Evolutionary conservation across 768 basidiomycete genomes (phyloP).

Genomic region (Postia placenta): DNA sequence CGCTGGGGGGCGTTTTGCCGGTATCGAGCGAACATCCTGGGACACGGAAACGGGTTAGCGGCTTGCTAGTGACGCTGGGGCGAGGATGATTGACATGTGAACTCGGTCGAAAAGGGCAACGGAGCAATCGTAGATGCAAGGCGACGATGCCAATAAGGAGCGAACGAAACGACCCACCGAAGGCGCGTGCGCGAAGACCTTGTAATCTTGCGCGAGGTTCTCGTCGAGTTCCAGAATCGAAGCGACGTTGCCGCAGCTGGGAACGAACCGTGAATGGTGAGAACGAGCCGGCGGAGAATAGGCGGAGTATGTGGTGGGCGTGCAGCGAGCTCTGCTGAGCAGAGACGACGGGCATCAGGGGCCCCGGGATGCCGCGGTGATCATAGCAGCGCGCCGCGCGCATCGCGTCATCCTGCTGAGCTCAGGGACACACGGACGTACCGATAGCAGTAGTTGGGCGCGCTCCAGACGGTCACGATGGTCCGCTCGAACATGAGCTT

Average conservation of each 20-base stretch:
- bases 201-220: conserved; percentile 89
- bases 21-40: conserved; percentile 77
- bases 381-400: not conserved
- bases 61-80: not conserved
- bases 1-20: conserved; percentile 78
- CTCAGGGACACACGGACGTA: conserved; percentile 31
- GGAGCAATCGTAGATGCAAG: not conserved
- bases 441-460: conserved; percentile 98
- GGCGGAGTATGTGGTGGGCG: not conserved
- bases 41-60: not conserved
- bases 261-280: not conserved
- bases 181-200: conserved; percentile 89
- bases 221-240: conserved; percentile 94
- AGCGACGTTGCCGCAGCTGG: conserved; percentile 92
- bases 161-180: conserved; percentile 46
- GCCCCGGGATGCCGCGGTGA: not conserved
- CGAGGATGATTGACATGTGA: not conserved
- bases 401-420: not conserved
- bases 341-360: not conserved
- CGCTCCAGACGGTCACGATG: conserved; percentile 98
- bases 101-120: not conserved
- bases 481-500: conserved; percentile 95
- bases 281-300: not conserved
- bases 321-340: too few species aligned
- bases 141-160: not conserved